Base-by-base conservation (phyloP, 2,329 filamentous ascomycete genomes). In the Ophiostoma perfectum region DNA sequence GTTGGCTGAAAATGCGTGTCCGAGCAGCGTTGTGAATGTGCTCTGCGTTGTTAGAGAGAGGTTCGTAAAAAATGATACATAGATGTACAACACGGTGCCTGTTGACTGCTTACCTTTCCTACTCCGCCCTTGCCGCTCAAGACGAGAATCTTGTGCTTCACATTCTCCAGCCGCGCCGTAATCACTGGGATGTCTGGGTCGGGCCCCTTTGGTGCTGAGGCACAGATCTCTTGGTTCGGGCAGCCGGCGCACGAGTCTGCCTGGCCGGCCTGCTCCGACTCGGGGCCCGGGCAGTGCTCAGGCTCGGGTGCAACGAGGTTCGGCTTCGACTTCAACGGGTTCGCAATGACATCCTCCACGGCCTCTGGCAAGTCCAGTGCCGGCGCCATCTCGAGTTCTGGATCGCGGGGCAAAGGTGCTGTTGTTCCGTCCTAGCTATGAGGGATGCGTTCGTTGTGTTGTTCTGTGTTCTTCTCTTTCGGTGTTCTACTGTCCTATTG, bases 71-170 rank as follows among this genome's bases (percentile, higher is more conserved):
- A 27, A 27, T 27, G 27, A 27, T 27, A 27, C 27, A 27, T 27
- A 27, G 2, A 1, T 27, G 27, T 27, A 27, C 27, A 27, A 27
- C 27, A 2, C 27, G 27, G 27, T 27, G 27, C 2, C 27, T 27
- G 27, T 27, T 27, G 27, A 2, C 27, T 27, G 27, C 27, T 27
- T 27, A 27, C 27, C 27, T 99, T 99, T 7, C 95, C 95, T 0
- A 99, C 95, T 64, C 95, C 95, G 71, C 95, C 95, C 82, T 98
- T 99, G 71, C 95, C 95, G 66, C 90, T 94, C 4, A 99, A 84
- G 5, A 99, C 89, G 66, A 99, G 85, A 69, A 99, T 90, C 79
- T 98, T 98, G 81, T 98, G 94, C 74, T 88, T 87, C 71, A 99
- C 90, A 66, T 87, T 86, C 11, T 88, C 84, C 3, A 99, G 88